Evolutionary conservation across 2,329 filamentous ascomycete genomes (phyloP).

Genomic region (Fusarium devonianum): DNA sequence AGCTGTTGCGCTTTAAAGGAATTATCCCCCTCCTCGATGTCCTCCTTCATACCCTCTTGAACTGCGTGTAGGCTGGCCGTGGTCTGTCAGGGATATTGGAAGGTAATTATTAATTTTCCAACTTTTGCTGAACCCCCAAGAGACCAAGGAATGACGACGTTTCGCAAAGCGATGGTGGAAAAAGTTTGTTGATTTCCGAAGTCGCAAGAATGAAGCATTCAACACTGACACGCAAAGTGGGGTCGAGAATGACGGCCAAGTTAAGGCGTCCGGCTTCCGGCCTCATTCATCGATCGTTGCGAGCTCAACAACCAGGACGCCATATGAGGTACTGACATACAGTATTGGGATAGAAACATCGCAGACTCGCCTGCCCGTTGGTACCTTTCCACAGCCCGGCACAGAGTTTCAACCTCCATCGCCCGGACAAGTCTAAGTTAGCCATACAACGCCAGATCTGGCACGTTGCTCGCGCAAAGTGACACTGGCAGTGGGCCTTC

Average conservation of each 20-base stretch:
- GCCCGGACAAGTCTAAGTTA: slow-evolving; percentile 21
- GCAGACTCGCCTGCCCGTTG: slow-evolving; percentile 10
- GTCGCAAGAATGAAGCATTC: too few relatives aligned
- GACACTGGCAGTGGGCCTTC: slow-evolving; percentile 30
- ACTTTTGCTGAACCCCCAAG: not conserved
- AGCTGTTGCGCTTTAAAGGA: slow-evolving; percentile 2
- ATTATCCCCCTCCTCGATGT: not conserved
- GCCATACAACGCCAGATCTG: slow-evolving; percentile 23
- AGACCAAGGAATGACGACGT: not conserved
- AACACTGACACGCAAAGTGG: too few relatives aligned
- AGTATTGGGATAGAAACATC: slow-evolving; percentile 7
- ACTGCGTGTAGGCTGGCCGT: slow-evolving; percentile 3
- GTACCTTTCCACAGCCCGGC: slow-evolving; percentile 14
- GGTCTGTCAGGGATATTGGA: not conserved
- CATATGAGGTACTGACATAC: slow-evolving; percentile 15
- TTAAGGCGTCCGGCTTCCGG: too few relatives aligned
- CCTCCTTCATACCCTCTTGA: not conserved
- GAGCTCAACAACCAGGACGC: slow-evolving; percentile 24
- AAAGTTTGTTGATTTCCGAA: not conserved
- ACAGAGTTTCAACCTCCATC: slow-evolving; percentile 30
- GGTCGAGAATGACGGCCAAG: too few relatives aligned
- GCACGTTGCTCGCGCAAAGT: slow-evolving; percentile 31
- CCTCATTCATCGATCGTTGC: too few relatives aligned
- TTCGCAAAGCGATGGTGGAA: too few relatives aligned
- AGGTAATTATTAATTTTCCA: slow-evolving; percentile 1